Evolutionary conservation across 495 filamentous ascomycete genomes (phyloP).

Genomic region (Penicillium antarcticum): DNA sequence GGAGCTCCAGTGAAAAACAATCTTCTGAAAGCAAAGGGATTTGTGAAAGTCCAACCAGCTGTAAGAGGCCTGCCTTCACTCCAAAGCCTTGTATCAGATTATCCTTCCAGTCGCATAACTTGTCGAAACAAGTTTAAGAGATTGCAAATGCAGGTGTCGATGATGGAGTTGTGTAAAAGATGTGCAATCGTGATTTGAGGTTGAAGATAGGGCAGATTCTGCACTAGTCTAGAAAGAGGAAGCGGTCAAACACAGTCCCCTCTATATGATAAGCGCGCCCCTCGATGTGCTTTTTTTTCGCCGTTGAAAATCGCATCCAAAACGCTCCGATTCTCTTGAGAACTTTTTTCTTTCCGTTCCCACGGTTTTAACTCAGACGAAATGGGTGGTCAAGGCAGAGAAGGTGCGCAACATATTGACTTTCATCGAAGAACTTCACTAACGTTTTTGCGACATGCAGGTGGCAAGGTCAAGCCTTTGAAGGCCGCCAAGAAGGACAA

Average conservation of each 20-base stretch:
- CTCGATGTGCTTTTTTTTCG: slow-evolving; percentile 16
- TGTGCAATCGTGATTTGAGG: neutral
- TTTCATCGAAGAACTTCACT: neutral
- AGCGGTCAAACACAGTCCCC: neutral
- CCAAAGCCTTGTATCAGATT: slow-evolving; percentile 28
- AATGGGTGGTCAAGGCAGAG: slow-evolving; percentile 69
- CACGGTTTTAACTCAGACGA: slow-evolving; percentile 16
- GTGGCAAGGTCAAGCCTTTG: slow-evolving; percentile 82
- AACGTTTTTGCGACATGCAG: slow-evolving; percentile 33
- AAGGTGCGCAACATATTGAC: slow-evolving; percentile 40
- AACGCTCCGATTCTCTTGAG: slow-evolving; percentile 1
- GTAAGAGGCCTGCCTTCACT: slow-evolving; percentile 36
- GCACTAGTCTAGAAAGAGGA: neutral
- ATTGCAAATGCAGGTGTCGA: neutral
- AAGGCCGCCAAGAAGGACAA: slow-evolving; percentile 76
- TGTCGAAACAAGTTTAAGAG: neutral
- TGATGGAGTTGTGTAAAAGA: neutral
- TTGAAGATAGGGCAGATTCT: neutral
- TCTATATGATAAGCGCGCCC: slow-evolving; percentile 12
- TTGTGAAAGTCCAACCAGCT: slow-evolving; percentile 50
- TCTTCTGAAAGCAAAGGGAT: slow-evolving; percentile 13
- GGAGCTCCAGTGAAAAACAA: slow-evolving; percentile 26
- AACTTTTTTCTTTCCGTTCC: slow-evolving; percentile 9
- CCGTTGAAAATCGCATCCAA: slow-evolving; percentile 10
- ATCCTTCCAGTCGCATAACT: slow-evolving; percentile 16